Base-by-base conservation (phyloP, 768 basidiomycete genomes). In the Ephemerocybe angulata region DNA sequence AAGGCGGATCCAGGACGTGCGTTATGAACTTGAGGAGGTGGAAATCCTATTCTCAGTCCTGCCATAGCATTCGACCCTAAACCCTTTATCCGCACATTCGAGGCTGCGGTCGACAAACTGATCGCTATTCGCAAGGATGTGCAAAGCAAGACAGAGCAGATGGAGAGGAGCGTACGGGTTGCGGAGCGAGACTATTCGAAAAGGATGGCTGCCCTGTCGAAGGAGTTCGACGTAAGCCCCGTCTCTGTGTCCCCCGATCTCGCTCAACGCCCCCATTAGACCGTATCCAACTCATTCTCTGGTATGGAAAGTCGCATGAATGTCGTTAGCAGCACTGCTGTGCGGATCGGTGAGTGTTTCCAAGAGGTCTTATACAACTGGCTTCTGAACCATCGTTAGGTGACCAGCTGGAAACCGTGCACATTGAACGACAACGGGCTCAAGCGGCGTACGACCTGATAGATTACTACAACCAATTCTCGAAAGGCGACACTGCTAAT, bases 401-500 rank as follows among this genome's bases (percentile, higher is more conserved):
- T 40, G 96, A 98, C 72, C 93, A 98, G 69, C 81, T 99, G 40
- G 96, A 99, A 70, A 90, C 89, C 1, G 86, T 98, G 17, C 94
- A 97, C 66, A 82, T 93, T 52, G 90, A 95, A 59, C 82, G 96
- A 15, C 90, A 93, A 67, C 78, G 94, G 59, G 96, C 95, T 2
- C 92, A 95, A 64, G 95, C 95, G 6, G 93, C 97, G 0, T 88
- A 93, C 61, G 90, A 98, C 65, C 73, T 99, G 24, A 89, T 98
- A 47, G 87, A 93, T 60, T 95, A 88, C 67, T 98, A 98, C 68
- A 93, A 93, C 62, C 91, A 95, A 58, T 89, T 99, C 62, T 85
- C 88, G 7, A 84, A 84, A 52, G 88, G 84, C 1, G 92, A 95
- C 58, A 90, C 88, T 1, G 74, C 81, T 2, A 80, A 81, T 46